phyloP scores from a whole-genome alignment of 2,329 filamentous ascomycete genomes.

The Hymenotorrendiella dingleyae region DNA sequence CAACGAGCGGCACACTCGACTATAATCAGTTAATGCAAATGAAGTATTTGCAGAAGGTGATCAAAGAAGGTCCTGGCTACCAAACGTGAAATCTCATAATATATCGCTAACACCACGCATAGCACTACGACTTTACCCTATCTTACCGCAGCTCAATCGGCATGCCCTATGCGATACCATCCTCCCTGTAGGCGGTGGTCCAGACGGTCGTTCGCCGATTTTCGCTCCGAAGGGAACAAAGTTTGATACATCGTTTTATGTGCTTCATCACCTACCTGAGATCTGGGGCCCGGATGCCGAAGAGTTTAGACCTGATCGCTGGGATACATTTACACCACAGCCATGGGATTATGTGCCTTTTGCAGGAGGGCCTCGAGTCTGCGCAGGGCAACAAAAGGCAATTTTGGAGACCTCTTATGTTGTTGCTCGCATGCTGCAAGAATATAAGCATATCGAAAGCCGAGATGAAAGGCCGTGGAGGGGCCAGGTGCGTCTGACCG shows the following conservation, averaged over 20 bases:
- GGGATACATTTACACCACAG: constrained; percentile 51
- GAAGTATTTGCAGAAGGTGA: too few relatives aligned
- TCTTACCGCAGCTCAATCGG: too few relatives aligned
- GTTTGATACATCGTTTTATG: constrained; percentile 18
- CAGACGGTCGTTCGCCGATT: constrained; percentile 22
- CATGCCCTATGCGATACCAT: not conserved
- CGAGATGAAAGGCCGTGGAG: too few relatives aligned
- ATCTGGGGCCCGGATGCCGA: constrained; percentile 69
- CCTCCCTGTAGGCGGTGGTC: constrained; percentile 28
- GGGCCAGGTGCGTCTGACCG: too few relatives aligned
- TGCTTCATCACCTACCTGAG: constrained; percentile 32
- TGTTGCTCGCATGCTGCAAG: constrained; percentile 3
- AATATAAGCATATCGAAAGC: constrained; percentile 4
- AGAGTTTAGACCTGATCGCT: constrained; percentile 69
- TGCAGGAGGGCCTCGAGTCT: constrained; percentile 60
- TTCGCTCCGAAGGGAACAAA: constrained; percentile 19
- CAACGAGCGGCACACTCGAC: too few relatives aligned
- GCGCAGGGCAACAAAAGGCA: constrained; percentile 27
- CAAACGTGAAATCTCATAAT: too few relatives aligned
- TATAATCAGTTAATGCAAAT: too few relatives aligned
- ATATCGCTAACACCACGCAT: too few relatives aligned
- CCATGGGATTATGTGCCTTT: constrained; percentile 78
- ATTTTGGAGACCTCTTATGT: constrained; percentile 7
- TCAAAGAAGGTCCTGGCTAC: too few relatives aligned
- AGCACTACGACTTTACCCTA: too few relatives aligned